Base-by-base conservation (phyloP, 371 early-diverging fungal genomes). In the Apophysomyces ossiformis region DNA sequence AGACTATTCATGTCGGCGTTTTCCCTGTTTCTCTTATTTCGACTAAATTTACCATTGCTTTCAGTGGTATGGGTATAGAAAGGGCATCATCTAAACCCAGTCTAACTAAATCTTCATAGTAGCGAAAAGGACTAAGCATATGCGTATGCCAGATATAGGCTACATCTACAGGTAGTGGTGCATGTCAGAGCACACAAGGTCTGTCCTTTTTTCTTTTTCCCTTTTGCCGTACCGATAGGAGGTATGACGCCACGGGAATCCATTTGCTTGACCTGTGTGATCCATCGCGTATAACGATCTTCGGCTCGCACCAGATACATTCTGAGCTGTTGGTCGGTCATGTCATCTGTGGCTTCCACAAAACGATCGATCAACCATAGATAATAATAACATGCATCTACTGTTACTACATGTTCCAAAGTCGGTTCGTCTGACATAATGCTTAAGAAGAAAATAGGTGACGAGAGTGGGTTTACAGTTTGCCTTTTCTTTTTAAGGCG, bases 91-190 rank as follows among this genome's bases (percentile, higher is more conserved):
- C 13, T 56, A 45, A 61, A 38, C 68, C 64, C n/a, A 65, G 66
- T 50, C 75, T 69, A 43, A 71, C 66, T 46, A 76, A 38, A 66
- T 80, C 80, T 57, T 80, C 80, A 57, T 73, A 70, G 56, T 77
- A 80, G n/a, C 75, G 75, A 43, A 71, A 80, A 0, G 80, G 80
- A 5, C 73, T 69, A 37, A 80, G 47, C 77, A 77, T 75, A 37
- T 80, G 80, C 9, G 77, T 73, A 54, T 72, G 77, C 80, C 80
- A 80, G 64, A 80, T 68, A 57, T 72, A 62, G 5, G 75, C 77
- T 38, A 80, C 66, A 75, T 80, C 80, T 79, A 21, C n/a, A 54
- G 9, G 13, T 36, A 21, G 7, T 7, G 35, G 7, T 21, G 43
- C 12, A 26, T 32, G 36, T 9, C 13, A 6, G 21, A 36, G 16